Percentiles rank a stretch among this genome's conserved stretches.
These are phyloP conservation scores for Aspergillus proliferans DNA, from an alignment of 2,329 filamentous ascomycete species.

Conservation along the genomic window DNA sequence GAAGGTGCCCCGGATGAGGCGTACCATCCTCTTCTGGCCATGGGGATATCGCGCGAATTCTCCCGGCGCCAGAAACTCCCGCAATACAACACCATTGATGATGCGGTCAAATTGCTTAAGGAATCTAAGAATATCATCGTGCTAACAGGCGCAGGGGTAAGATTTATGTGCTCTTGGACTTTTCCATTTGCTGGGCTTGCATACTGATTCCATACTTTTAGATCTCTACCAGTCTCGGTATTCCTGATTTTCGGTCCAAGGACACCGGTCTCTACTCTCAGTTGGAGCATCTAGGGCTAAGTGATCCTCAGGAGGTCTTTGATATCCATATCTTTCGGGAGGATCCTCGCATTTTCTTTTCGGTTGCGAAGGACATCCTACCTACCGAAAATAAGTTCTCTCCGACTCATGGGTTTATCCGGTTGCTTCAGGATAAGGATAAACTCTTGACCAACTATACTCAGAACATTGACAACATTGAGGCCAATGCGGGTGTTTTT, in stretches of 20 bases:
- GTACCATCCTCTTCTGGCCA: conserved; percentile 67
- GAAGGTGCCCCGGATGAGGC: conserved; percentile 66
- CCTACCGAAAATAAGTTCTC: conserved; percentile 74
- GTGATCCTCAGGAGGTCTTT: conserved; percentile 91
- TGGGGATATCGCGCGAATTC: conserved; percentile 74
- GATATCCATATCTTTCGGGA: conserved; percentile 81
- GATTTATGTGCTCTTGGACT: conserved; percentile 9
- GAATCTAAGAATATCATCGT: conserved; percentile 80
- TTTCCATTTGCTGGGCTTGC: not conserved
- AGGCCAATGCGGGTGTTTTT: conserved; percentile 75
- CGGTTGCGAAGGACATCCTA: conserved; percentile 82
- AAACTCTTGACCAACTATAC: conserved; percentile 97
- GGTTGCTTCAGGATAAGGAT: conserved; percentile 74
- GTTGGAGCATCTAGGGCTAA: conserved; percentile 67
- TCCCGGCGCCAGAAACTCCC: conserved; percentile 72
- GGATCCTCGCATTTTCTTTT: conserved; percentile 86
- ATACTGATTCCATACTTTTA: conserved; percentile 14
- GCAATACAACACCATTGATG: conserved; percentile 77
- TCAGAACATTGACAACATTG: conserved; percentile 97
- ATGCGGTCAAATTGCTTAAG: conserved; percentile 72
- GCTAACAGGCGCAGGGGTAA: conserved; percentile 77
- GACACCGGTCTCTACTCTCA: conserved; percentile 86
- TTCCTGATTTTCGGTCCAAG: conserved; percentile 94
- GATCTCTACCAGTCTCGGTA: conserved; percentile 93
- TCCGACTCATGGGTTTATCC: conserved; percentile 90